Conservation (phyloP, 2,329 filamentous ascomycete genomes). For the Lachnellula hyalina region DNA sequence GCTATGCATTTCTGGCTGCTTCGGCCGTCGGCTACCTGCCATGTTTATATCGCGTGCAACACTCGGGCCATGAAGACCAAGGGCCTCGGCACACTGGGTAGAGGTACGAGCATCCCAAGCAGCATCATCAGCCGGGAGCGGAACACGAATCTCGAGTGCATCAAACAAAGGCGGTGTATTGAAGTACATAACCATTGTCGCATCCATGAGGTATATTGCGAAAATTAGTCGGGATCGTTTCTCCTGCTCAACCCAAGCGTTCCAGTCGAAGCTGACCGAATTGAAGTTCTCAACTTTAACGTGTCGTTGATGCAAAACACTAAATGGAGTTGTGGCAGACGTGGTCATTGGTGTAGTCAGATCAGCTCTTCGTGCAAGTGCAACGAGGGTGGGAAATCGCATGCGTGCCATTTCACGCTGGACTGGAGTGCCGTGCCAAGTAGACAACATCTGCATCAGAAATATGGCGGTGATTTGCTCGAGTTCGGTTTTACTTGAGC, state of each 20-base stretch:
- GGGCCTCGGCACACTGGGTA: constrained; percentile 56
- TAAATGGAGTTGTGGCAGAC: constrained; percentile 45
- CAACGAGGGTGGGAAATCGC: constrained; percentile 52
- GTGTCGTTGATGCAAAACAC: constrained; percentile 54
- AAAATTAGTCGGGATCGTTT: constrained; percentile 61
- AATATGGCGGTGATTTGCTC: constrained; percentile 65
- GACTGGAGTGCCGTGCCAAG: constrained; percentile 64
- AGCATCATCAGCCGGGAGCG: constrained; percentile 68
- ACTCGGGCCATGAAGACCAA: constrained; percentile 56
- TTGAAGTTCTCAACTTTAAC: constrained; percentile 43
- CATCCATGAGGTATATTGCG: constrained; percentile 59
- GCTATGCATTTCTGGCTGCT: constrained; percentile 59
- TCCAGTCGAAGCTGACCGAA: constrained; percentile 57
- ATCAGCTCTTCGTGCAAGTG: constrained; percentile 50
- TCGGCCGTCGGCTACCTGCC: constrained; percentile 56
- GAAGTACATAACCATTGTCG: constrained; percentile 65
- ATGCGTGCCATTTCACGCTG: constrained; percentile 60
- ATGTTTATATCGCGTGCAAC: constrained; percentile 52
- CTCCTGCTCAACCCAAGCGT: constrained; percentile 65
- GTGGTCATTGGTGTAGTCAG: constrained; percentile 50
- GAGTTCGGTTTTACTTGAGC: constrained; percentile 40
- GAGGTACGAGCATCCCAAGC: constrained; percentile 63
- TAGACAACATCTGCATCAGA: constrained; percentile 55
- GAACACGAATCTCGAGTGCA: constrained; percentile 57
- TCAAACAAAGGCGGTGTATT: constrained; percentile 61